Evolutionary conservation across 1,139 yeast species (phyloP), one percentile per base, ranked within the genome.

Genomic region (Scheffersomyces cryptocercus): DNA sequence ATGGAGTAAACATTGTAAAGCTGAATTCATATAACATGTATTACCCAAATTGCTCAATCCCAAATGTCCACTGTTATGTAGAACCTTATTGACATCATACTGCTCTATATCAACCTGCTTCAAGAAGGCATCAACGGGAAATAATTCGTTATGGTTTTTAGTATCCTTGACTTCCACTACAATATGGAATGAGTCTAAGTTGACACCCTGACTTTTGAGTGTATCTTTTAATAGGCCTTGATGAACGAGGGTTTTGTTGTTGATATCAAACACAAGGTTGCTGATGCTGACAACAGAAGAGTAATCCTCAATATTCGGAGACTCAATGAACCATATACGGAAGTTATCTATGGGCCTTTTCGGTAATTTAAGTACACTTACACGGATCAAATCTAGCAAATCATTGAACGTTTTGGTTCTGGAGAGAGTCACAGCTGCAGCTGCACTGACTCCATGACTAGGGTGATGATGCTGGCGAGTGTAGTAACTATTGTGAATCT

Each of bases 1-100:
- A 59, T 93, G 99, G 0, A 83, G 77, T 40, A 93, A 68, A 59
- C 98, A 93, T 61, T 93, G 99, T 43, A 93, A 69, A 0, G 98
- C 97, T 12, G 97, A 88, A 64, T 93, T 93, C 98, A 93, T 93
- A 62, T 90, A 93, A 62, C 99, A 93, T 0, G 97, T 87, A 59
- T 93, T 93, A 5, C 99, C 99, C 51, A 93, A 69, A 59, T 93
- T 93, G 37, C 77, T 74, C 40, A 93, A 68, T 0, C 99, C 99
- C 37, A 68, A 52, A 40, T 67, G 54, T 1, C 78, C 79, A 20
- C 35, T 31, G 14, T 75, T 71, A 14, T 53, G 48, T 29, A 47
- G 52, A 12, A 43, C 36, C 12, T 39, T 29, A 36, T 52, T 52
- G 9, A 53, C 29, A 32, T 59, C 58, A 42, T 54, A 58, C 34